These are phyloP conservation scores for Pueraria montana DNA, from an alignment of 306 rosid species.

Conservation along the genomic window DNA sequence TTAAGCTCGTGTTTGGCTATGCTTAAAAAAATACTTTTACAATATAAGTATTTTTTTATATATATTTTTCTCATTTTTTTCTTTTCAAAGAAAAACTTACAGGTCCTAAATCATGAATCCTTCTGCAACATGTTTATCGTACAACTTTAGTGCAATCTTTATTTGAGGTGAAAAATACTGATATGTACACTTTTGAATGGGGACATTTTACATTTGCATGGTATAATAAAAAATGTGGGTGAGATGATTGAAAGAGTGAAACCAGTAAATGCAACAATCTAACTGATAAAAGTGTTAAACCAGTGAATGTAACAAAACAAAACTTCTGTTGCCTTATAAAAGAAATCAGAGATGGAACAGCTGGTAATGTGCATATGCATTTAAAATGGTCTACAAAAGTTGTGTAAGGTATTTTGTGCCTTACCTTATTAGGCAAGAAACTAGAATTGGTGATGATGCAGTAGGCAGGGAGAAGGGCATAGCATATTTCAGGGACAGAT, in stretches of 20 bases:
- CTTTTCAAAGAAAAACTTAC: background rate
- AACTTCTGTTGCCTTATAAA: background rate
- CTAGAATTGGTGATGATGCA: slow-evolving; percentile 69
- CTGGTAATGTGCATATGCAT: background rate
- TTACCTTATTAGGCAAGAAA: slow-evolving; percentile 72
- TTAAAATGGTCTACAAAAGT: background rate
- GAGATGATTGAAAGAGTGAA: background rate
- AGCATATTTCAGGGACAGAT: slow-evolving; percentile 58
- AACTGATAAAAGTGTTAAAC: background rate
- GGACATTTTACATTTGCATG: background rate
- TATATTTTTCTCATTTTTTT: no score
- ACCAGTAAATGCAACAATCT: background rate
- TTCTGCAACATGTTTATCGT: background rate
- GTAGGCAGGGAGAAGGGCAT: slow-evolving; percentile 67
- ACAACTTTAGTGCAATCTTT: background rate
- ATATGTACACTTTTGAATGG: background rate
- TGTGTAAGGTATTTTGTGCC: background rate
- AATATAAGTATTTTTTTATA: no score
- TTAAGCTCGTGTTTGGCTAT: background rate
- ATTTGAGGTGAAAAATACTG: background rate
- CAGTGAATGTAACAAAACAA: background rate
- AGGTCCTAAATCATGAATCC: no score
- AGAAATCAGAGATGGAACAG: no score
- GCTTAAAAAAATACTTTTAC: background rate
- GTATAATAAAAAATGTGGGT: background rate